Percentiles rank a stretch among this genome's conserved stretches.
Evolutionary conservation across 1,284 basidiomycete genomes (phyloP).

Genomic region (Cutaneotrichosporon arboriforme): DNA sequence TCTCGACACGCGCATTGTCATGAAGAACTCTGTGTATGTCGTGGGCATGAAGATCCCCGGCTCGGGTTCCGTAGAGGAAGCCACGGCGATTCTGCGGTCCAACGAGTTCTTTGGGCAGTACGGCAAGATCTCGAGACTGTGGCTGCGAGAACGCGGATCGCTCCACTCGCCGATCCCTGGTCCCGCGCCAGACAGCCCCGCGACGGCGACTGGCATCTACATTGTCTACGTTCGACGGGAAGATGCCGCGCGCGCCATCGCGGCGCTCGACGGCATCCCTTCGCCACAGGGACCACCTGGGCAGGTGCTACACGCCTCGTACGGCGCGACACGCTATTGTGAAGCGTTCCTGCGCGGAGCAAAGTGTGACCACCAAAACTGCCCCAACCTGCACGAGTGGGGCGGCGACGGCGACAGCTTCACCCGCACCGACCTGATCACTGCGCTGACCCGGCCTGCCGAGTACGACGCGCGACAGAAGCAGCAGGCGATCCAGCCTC

Average conservation of each 20-base stretch:
- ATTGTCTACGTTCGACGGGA: constrained; percentile 93
- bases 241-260: constrained; percentile 89
- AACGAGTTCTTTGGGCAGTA: constrained; percentile 98
- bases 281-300: constrained; percentile 68
- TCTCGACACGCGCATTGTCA: constrained; percentile 90
- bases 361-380: constrained; percentile 65
- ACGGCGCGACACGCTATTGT: constrained; percentile 98
- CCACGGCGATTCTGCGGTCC: constrained; percentile 87
- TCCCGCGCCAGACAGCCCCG: constrained; percentile 47
- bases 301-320: constrained; percentile 82
- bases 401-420: constrained; percentile 97
- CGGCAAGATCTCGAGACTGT: constrained; percentile 93
- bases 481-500: constrained; percentile 30
- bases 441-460: constrained; percentile 53
- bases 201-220: constrained; percentile 75
- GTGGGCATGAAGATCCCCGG: constrained; percentile 79
- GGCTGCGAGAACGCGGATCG: constrained; percentile 78
- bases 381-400: constrained; percentile 95
- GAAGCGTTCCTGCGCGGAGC: constrained; percentile 87
- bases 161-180: constrained; percentile 50
- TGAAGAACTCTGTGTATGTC: constrained; percentile 94
- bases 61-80: constrained; percentile 73
- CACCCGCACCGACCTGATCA: constrained; percentile 84
- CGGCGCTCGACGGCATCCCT: constrained; percentile 83
- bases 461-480: constrained; percentile 46